phyloP scores from a whole-genome alignment of 1,139 yeast genomes.

The Lodderomyces orthopsilosis region DNA sequence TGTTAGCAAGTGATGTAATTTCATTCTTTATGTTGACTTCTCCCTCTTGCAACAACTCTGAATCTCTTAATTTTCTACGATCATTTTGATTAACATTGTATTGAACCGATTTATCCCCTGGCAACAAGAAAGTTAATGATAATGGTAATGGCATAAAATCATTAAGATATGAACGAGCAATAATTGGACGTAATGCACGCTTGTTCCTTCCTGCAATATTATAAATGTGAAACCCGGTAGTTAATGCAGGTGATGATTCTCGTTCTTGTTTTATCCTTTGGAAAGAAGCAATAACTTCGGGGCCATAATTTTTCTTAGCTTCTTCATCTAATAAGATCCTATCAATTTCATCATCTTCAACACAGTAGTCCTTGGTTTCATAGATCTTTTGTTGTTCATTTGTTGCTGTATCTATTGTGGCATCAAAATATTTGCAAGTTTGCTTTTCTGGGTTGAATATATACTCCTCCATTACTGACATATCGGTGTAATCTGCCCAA shows the following conservation, averaged over 20 bases:
- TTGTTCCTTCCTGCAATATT: slow-evolving; percentile 32
- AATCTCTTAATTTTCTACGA: slow-evolving; percentile 13
- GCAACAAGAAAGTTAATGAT: slow-evolving; percentile 32
- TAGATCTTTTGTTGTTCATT: slow-evolving; percentile 20
- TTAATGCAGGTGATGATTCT: not conserved
- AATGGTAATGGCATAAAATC: slow-evolving; percentile 47
- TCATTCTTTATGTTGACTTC: slow-evolving; percentile 9
- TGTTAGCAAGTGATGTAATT: slow-evolving; percentile 7
- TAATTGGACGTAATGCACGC: slow-evolving; percentile 25
- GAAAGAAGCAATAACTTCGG: not conserved
- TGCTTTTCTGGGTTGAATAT: slow-evolving; percentile 17
- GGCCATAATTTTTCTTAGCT: not conserved
- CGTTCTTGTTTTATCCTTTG: not conserved
- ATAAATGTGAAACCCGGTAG: slow-evolving; percentile 32
- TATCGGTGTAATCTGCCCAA: slow-evolving; percentile 37
- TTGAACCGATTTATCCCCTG: slow-evolving; percentile 18
- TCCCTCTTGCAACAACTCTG: slow-evolving; percentile 11
- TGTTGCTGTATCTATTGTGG: slow-evolving; percentile 15
- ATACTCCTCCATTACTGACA: slow-evolving; percentile 23
- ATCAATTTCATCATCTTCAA: slow-evolving; percentile 25
- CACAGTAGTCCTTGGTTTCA: slow-evolving; percentile 23
- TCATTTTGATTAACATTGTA: slow-evolving; percentile 18
- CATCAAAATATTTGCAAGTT: slow-evolving; percentile 23
- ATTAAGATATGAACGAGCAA: slow-evolving; percentile 38
- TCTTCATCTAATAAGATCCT: slow-evolving; percentile 4